phyloP scores from a whole-genome alignment of 192 early-diverging fungal genomes.

The Entomortierella lignicola region DNA sequence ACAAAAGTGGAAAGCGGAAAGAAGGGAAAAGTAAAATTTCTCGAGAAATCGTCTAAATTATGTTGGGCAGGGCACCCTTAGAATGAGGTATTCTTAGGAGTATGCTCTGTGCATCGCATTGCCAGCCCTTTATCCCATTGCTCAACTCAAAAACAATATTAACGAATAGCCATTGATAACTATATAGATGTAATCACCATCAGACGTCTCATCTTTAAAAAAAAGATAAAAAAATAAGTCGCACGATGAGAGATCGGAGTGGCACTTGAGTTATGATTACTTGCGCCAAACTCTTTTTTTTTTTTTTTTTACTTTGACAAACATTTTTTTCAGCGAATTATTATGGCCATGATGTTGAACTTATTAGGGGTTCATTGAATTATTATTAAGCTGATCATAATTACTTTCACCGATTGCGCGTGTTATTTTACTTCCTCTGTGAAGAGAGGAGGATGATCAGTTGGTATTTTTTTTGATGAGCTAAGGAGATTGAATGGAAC shows the following conservation, averaged over 20 bases:
- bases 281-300: neutral
- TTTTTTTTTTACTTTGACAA: no score
- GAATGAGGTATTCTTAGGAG: neutral
- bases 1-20: slow-evolving; percentile 6
- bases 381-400: no score
- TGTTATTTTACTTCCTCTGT: slow-evolving; percentile 9
- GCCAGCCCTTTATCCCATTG: neutral
- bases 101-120: neutral
- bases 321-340: no score
- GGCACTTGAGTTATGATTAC: neutral
- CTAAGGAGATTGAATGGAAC: neutral
- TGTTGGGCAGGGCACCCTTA: neutral
- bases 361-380: no score
- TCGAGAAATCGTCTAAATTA: neutral
- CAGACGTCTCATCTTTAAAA: no score
- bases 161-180: neutral
- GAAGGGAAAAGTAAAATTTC: neutral
- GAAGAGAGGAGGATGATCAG: neutral
- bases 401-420: slow-evolving; percentile 22
- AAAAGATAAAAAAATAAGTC: no score
- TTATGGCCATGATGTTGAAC: neutral
- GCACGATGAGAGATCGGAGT: neutral
- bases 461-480: neutral
- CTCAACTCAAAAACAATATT: neutral
- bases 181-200: neutral